Evolutionary conservation across 495 filamentous ascomycete species (phyloP), one percentile per base, ranked within the genome.

Genomic region (Hypoxylon lienhwacheense): DNA sequence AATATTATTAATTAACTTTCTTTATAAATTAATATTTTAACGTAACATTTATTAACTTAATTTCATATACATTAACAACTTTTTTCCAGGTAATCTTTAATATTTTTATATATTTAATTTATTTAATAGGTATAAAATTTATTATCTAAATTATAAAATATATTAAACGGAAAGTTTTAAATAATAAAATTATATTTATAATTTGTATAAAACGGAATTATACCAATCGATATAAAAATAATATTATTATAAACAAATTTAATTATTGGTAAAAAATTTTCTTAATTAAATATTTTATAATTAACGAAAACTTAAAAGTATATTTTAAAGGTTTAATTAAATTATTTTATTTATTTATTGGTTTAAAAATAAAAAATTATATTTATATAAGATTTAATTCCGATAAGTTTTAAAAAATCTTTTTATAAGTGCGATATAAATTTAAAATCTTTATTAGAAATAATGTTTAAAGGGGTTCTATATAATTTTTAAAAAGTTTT

Each of bases 221-320:
- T n/a, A n/a, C n/a, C n/a, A n/a, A n/a, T n/a, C n/a, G n/a, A n/a
- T n/a, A n/a, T n/a, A 29, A 32, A 33, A 10, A 33, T 33, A 33
- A 33, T n/a, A 12, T 33, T 33, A 33, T 33, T 33, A 33, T 33
- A 33, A 33, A 33, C 31, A 12, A 33, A 33, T 33, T 33, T 33
- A 10, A 33, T 33, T 33, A 33, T 33, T 7, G 4, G 12, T 10
- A 33, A 33, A 7, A 33, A 33, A 33, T 33, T 14, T 33, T 33
- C 12, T 33, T 33, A 33, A 33, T 33, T 33, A 33, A 33, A 33
- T 14, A 33, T 33, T 33, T 33, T 14, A 33, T 33, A 33, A 33
- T 33, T 33, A 33, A 33, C n/a, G n/a, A 33, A 33, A 3, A 33
- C 12, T 33, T 33, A 10, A 6, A 33, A 33, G 12, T 33, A 33